A percentile compares a stretch with the other conserved stretches of the same genome.
Conservation (phyloP, 148 eudicot genomes). For the Rhododendron griersonianum region DNA sequence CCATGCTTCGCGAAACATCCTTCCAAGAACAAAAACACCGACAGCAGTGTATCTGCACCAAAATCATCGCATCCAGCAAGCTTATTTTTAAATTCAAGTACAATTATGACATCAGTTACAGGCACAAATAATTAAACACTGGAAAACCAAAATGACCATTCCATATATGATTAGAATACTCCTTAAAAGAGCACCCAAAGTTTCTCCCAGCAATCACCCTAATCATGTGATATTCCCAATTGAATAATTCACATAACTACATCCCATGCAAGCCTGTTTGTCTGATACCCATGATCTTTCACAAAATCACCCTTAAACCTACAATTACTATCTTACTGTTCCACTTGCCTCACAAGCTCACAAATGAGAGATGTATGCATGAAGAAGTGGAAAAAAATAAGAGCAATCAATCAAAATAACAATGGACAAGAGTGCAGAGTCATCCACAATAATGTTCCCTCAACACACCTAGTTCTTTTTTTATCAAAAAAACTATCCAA, state of each 20-base stretch:
- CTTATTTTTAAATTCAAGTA: neutral
- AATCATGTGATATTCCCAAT: neutral
- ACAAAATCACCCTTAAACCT: neutral
- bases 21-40: slow-evolving; percentile 96
- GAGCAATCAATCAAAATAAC: neutral
- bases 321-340: neutral
- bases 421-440: neutral
- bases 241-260: neutral
- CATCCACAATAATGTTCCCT: neutral
- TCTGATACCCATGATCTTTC: neutral
- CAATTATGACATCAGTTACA: neutral
- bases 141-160: neutral
- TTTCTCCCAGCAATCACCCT: neutral
- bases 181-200: neutral
- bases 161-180: neutral
- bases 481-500: neutral
- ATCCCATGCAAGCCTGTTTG: neutral
- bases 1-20: slow-evolving; percentile 90
- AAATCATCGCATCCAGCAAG: neutral
- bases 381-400: neutral
- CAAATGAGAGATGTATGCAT: neutral
- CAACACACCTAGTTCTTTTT: neutral
- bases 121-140: neutral
- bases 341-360: neutral
- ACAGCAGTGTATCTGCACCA: slow-evolving; percentile 88